phyloP scores from a whole-genome alignment of 192 early-diverging fungal genomes.

The Coemansia sp. region DNA sequence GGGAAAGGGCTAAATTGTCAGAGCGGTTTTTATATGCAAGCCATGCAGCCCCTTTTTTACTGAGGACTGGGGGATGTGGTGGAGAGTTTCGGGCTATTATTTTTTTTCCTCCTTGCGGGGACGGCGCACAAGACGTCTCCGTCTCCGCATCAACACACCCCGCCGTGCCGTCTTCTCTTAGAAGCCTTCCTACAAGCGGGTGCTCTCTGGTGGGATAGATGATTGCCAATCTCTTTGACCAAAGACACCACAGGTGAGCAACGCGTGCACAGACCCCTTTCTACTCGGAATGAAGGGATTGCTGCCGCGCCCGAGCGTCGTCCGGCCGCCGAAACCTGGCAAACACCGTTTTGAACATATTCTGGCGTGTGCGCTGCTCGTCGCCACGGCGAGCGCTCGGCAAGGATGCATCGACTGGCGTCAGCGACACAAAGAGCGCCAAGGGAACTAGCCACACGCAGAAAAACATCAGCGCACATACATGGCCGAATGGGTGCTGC shows the following conservation, averaged over 20 bases:
- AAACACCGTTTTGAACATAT: constrained; percentile 36
- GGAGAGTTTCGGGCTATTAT: neutral
- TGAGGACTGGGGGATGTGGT: neutral
- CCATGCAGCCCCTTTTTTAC: neutral
- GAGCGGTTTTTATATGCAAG: neutral
- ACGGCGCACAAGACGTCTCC: neutral
- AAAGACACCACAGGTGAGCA: neutral
- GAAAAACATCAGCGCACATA: constrained; percentile 90
- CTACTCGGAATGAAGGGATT: constrained; percentile 32
- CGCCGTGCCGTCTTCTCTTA: neutral
- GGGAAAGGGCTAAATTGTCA: neutral
- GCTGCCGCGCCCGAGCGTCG: constrained; percentile 11
- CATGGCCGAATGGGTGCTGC: constrained; percentile 70
- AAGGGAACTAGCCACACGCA: constrained; percentile 95
- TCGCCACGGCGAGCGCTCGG: constrained; percentile 53
- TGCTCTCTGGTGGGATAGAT: neutral
- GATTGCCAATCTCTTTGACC: constrained; percentile 2
- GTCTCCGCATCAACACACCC: neutral
- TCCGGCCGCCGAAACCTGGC: constrained; percentile 9
- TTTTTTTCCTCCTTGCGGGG: neutral
- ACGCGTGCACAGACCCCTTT: neutral
- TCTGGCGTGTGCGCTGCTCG: constrained; percentile 17
- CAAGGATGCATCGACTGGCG: constrained; percentile 28
- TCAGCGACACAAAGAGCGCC: constrained; percentile 87
- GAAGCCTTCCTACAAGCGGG: neutral